Evolutionary conservation across 2,329 filamentous ascomycete genomes (phyloP), one percentile per base, ranked within the genome.

Genomic region (Spiromastix sp.): DNA sequence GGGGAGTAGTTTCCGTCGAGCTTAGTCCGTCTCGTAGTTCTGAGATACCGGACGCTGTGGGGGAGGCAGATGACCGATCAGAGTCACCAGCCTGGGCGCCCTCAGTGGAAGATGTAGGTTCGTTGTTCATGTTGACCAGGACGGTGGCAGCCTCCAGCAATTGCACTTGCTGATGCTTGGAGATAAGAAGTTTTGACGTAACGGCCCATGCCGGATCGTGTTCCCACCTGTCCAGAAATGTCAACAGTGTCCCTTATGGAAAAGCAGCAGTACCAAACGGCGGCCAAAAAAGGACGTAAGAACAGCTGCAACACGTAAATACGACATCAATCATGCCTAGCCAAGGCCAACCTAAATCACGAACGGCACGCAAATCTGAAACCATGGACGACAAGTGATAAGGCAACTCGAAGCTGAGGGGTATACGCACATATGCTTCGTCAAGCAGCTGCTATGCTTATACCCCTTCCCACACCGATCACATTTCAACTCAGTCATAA

Each of bases 401-500:
- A 65, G 66, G 64, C 8, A 21, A 32, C 3, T 3, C 13, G 13
- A 20, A 5, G 66, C 69, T 72, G 77, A 72, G 68, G 47, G 51
- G 50, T 45, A 60, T 72, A 94, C 91, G 77, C 79, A 96, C 91
- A 95, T 81, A 79, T 98, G 91, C 77, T 96, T 98, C 61, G 85
- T 93, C 72, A 98, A 78, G 78, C 91, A 98, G 71, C 91, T 96
- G 78, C 87, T 93, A 74, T 98, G 91, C 79, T 98, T 98, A 77
- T 98, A 98, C 67, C 86, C 86, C 74, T 98, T 98, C 64, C 89
- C 89, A 71, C 91, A 98, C 66, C 87, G 89, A 59, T 94, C 85
- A 70, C 91, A 98, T 64, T 83, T 85, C 58, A 98, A 77, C 61
- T 96, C 89, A 54, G 79, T 77, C 54, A 77, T 82, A 61, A 76